Evolutionary conservation across 148 eudicot genomes (phyloP).

Genomic region (Amaranthus palmeri): DNA sequence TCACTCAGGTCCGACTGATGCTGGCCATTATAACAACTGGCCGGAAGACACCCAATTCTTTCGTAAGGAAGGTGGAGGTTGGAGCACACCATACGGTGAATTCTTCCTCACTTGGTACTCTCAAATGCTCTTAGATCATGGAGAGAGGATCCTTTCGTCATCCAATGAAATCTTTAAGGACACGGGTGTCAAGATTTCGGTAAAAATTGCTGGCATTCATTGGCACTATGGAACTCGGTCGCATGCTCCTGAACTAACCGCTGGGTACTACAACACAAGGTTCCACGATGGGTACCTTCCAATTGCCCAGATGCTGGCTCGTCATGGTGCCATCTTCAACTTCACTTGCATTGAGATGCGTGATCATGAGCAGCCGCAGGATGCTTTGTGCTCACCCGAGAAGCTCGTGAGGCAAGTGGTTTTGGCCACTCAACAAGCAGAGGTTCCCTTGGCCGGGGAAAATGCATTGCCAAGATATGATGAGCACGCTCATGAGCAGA

Average conservation of each 20-base stretch:
- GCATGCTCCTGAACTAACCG: conserved; percentile 94
- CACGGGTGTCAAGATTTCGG: conserved; percentile 64
- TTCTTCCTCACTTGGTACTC: conserved; percentile 96
- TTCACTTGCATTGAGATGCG: conserved; percentile 98
- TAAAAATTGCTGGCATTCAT: conserved; percentile 86
- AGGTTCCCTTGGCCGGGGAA: conserved; percentile 78
- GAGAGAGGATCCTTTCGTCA: conserved; percentile 60
- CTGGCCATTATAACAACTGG: conserved; percentile 92
- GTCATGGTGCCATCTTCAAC: conserved; percentile 75
- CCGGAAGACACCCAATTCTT: conserved; percentile 95
- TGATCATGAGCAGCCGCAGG: conserved; percentile 95
- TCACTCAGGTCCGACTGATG: conserved; percentile 84
- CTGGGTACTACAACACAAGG: conserved; percentile 95
- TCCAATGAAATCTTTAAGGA: conserved; percentile 48
- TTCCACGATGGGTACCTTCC: conserved; percentile 80
- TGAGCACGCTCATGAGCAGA: conserved; percentile 75
- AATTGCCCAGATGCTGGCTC: conserved; percentile 82
- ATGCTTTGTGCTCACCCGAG: conserved; percentile 84
- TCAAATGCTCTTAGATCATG: conserved; percentile 78
- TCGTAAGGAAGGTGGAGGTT: conserved; percentile 75
- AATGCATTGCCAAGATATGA: conserved; percentile 89
- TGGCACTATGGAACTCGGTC: conserved; percentile 97
- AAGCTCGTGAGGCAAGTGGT: conserved; percentile 80
- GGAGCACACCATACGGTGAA: conserved; percentile 69
- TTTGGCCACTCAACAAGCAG: conserved; percentile 60